Evolutionary conservation across 1,284 basidiomycete species (phyloP).

Genomic region (Megacollybia platyphylla): DNA sequence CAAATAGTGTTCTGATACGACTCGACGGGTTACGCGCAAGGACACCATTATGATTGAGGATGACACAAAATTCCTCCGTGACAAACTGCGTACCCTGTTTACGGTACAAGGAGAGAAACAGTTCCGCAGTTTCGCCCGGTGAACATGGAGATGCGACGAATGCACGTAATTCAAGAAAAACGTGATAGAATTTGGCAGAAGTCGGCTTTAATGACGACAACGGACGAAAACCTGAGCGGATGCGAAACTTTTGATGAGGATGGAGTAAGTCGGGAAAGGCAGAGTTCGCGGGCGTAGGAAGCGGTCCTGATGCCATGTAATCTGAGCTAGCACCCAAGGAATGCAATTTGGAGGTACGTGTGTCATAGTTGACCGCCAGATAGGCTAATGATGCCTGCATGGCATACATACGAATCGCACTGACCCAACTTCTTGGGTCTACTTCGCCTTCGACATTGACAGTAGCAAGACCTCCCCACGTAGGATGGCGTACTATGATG

Average conservation of each 20-base stretch:
- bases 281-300: slow-evolving; percentile 55
- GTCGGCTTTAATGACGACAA: slow-evolving; percentile 21
- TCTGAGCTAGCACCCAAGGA: slow-evolving; percentile 23
- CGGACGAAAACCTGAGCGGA: slow-evolving; percentile 34
- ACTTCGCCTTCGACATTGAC: slow-evolving; percentile 74
- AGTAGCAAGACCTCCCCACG: slow-evolving; percentile 78
- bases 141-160: slow-evolving; percentile 85
- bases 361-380: slow-evolving; percentile 45
- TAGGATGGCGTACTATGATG: slow-evolving; percentile 90
- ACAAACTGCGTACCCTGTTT: slow-evolving; percentile 77
- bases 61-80: slow-evolving; percentile 86
- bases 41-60: slow-evolving; percentile 87
- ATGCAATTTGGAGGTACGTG: slow-evolving; percentile 18
- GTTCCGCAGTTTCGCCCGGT: slow-evolving; percentile 84
- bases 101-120: slow-evolving; percentile 91
- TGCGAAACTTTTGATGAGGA: slow-evolving; percentile 28
- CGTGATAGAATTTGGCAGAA: slow-evolving; percentile 74
- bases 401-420: slow-evolving; percentile 79
- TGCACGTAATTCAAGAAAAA: slow-evolving; percentile 82
- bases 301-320: slow-evolving; percentile 25
- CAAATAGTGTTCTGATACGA: slow-evolving; percentile 78
- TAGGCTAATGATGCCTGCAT: slow-evolving; percentile 81
- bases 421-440: slow-evolving; percentile 69
- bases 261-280: slow-evolving; percentile 46
- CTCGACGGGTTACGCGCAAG: slow-evolving; percentile 61